phyloP scores from a whole-genome alignment of 1,139 yeast genomes.

The Suhomyces kunorum region DNA sequence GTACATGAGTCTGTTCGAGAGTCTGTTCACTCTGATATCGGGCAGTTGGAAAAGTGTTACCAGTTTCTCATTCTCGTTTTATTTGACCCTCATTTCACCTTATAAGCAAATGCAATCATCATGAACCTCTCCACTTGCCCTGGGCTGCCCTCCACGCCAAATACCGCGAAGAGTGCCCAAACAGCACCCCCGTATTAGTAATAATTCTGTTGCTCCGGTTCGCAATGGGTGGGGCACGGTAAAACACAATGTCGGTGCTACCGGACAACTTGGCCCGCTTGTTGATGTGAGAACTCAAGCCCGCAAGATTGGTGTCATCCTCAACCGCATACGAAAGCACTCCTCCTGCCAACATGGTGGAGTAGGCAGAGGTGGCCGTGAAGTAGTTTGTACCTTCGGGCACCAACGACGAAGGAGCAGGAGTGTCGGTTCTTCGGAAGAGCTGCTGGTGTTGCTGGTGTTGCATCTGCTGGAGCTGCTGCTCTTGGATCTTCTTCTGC shows the following conservation, averaged over 20 bases:
- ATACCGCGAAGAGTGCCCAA: conserved; percentile 73
- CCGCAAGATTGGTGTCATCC: conserved; percentile 21
- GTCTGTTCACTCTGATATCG: too few relatives aligned
- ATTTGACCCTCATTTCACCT: too few relatives aligned
- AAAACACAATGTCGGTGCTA: conserved; percentile 66
- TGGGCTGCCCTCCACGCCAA: conserved; percentile 58
- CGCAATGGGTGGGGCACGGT: conserved; percentile 73
- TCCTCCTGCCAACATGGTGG: conserved; percentile 44
- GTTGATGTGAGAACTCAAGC: conserved; percentile 20
- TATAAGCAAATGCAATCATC: too few relatives aligned
- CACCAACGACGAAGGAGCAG: conserved; percentile 24
- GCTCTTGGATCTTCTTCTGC: conserved; percentile 20
- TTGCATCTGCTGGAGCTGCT: conserved; percentile 20
- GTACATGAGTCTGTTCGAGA: too few relatives aligned
- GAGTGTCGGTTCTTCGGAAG: conserved; percentile 25
- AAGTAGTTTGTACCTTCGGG: conserved; percentile 28
- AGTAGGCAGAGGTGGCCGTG: conserved; percentile 37
- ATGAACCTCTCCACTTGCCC: background rate
- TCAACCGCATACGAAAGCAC: conserved; percentile 37
- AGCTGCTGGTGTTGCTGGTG: conserved; percentile 23
- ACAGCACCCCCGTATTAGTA: conserved; percentile 25
- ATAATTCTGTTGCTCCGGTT: conserved; percentile 50
- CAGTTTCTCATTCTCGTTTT: too few relatives aligned
- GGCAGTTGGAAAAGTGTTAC: too few relatives aligned
- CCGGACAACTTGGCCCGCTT: conserved; percentile 26